Evolutionary conservation across 2,329 filamentous ascomycete species (phyloP).

Genomic region (Ophiobolus disseminans): DNA sequence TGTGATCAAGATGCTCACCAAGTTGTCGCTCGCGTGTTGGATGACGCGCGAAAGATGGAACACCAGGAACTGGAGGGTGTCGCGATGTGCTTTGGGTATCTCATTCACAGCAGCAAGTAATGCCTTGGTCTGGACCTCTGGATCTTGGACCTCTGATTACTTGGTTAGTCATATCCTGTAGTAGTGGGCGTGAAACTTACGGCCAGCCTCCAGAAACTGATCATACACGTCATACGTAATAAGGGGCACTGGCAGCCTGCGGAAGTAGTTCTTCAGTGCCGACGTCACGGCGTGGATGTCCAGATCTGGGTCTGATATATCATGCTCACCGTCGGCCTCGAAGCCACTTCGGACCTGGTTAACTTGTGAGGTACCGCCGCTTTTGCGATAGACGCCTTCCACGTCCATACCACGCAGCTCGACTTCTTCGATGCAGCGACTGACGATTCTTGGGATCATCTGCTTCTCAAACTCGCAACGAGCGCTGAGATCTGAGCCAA

Average conservation of each 20-base stretch:
- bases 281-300: conserved; percentile 97
- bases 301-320: conserved; percentile 90
- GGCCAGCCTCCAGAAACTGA: conserved; percentile 78
- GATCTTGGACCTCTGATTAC: conserved; percentile 66
- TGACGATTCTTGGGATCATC: conserved; percentile 88
- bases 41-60: conserved; percentile 92
- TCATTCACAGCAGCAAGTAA: conserved; percentile 76
- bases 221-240: conserved; percentile 95
- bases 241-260: conserved; percentile 85
- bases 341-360: conserved; percentile 92
- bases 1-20: conserved; percentile 64
- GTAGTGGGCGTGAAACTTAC: conserved; percentile 59
- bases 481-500: conserved; percentile 87
- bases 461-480: conserved; percentile 87
- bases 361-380: conserved; percentile 88
- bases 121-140: conserved; percentile 58
- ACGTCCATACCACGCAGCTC: conserved; percentile 96
- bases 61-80: conserved; percentile 91
- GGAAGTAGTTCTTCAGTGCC: conserved; percentile 96
- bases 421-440: conserved; percentile 94
- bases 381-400: conserved; percentile 98
- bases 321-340: conserved; percentile 82
- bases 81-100: conserved; percentile 82
- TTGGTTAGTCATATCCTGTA: conserved; percentile 6
- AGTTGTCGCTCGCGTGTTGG: conserved; percentile 79